These are phyloP conservation scores for Lenwebbia sp. DNA, from an alignment of 345 rosid genomes.

Conservation along the genomic window DNA sequence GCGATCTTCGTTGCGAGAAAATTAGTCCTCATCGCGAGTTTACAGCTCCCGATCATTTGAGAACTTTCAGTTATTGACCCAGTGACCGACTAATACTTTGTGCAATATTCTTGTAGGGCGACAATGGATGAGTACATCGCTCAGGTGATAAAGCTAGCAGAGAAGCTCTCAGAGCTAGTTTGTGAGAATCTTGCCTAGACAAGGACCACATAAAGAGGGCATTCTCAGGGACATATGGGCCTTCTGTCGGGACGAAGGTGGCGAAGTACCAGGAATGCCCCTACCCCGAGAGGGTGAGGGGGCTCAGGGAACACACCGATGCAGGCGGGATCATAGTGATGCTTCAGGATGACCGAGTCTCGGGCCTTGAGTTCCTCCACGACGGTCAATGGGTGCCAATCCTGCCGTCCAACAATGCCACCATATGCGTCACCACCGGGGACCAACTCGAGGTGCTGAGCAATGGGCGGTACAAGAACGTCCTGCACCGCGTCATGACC, in stretches of 20 bases:
- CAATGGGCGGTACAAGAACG: conserved; percentile 64
- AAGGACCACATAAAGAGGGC: conserved; percentile 33
- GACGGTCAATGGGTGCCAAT: conserved; percentile 55
- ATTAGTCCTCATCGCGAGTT: background rate
- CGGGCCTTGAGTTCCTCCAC: conserved; percentile 60
- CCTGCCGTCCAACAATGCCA: conserved; percentile 57
- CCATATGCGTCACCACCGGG: conserved; percentile 54
- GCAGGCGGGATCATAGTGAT: conserved; percentile 80
- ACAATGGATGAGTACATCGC: conserved; percentile 55
- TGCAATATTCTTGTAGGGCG: conserved; percentile 18
- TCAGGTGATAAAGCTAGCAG: conserved; percentile 44
- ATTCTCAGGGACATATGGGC: conserved; percentile 44
- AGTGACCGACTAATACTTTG: background rate
- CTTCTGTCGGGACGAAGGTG: conserved; percentile 67
- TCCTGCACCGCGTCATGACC: conserved; percentile 60
- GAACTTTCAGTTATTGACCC: background rate
- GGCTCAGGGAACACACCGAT: conserved; percentile 75
- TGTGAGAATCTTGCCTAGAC: conserved; percentile 58
- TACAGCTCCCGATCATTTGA: background rate
- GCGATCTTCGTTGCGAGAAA: conserved; percentile 35
- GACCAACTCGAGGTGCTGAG: conserved; percentile 68
- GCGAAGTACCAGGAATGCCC: conserved; percentile 71
- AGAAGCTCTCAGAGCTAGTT: conserved; percentile 48
- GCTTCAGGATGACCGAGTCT: conserved; percentile 71
- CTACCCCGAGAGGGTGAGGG: conserved; percentile 53